phyloP scores from a whole-genome alignment of 768 basidiomycete genomes.

The Collybia sp. region DNA sequence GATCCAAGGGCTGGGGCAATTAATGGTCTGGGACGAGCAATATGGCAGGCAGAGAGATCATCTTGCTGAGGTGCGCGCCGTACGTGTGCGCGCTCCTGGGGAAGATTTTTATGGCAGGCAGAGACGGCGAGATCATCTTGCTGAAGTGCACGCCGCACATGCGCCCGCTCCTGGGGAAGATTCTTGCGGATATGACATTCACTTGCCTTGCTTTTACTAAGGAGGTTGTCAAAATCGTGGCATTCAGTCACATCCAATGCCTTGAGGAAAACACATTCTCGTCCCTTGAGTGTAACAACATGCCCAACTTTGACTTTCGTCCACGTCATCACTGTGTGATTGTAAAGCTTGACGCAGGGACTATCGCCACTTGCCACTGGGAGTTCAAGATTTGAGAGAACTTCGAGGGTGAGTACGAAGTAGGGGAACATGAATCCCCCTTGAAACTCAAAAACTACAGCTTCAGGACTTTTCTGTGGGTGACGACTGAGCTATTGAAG shows the following conservation, averaged over 20 bases:
- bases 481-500: not conserved
- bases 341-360: not conserved
- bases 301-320: conserved; percentile 1
- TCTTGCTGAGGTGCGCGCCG: not conserved
- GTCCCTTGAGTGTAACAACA: not conserved
- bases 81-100: conserved; percentile 1
- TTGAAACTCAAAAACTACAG: not conserved
- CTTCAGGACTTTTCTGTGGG: not conserved
- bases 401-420: conserved; percentile 1
- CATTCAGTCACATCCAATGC: not conserved
- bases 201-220: not conserved
- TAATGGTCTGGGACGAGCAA: not conserved
- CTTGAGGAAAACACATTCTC: not conserved
- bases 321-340: not conserved
- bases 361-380: not conserved
- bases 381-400: not conserved
- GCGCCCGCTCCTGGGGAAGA: conserved; percentile 1
- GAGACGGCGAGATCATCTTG: not conserved
- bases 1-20: no score
- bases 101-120: not conserved
- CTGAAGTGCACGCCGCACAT: not conserved
- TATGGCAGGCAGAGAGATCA: no score
- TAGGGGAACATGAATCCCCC: not conserved
- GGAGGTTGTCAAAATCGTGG: conserved; percentile 1
- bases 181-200: not conserved